Conservation (phyloP, 1,284 basidiomycete species). For the Cerrena zonata region DNA sequence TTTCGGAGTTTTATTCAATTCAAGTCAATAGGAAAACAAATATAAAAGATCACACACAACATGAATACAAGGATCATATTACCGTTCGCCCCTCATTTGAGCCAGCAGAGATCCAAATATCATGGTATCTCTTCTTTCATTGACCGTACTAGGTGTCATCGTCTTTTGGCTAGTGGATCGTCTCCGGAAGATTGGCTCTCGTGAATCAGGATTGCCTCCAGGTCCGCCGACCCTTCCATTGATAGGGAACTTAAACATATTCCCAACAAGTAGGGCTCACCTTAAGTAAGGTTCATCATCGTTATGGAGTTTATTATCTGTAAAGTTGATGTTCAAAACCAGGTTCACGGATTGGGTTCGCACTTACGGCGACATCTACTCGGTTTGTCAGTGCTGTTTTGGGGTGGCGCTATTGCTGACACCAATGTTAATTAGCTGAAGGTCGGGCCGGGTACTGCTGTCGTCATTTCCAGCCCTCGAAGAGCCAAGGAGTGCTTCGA, state of each 20-base stretch:
- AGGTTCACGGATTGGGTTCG: conserved; percentile 7
- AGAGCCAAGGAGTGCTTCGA: conserved; percentile 27
- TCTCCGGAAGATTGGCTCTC: background rate
- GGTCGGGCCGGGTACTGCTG: conserved; percentile 19
- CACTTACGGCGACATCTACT: conserved; percentile 5
- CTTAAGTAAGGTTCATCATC: background rate
- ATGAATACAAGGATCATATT: too few relatives aligned
- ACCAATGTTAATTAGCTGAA: conserved; percentile 15
- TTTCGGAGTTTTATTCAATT: too few relatives aligned
- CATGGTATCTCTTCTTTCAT: background rate
- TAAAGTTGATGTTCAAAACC: background rate
- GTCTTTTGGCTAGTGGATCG: background rate
- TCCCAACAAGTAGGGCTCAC: background rate
- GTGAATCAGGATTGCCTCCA: conserved; percentile 3
- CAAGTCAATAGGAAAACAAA: too few relatives aligned
- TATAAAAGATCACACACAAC: too few relatives aligned
- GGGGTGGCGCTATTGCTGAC: background rate
- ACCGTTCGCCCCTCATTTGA: too few relatives aligned
- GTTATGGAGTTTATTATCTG: background rate
- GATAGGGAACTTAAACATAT: background rate
- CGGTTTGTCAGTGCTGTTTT: background rate
- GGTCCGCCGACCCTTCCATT: conserved; percentile 1
- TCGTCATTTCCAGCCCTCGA: conserved; percentile 24
- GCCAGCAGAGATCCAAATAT: too few relatives aligned
- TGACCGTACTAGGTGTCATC: background rate